Conservation (phyloP, 2,329 filamentous ascomycete species). For the Fusarium austroafricanum region DNA sequence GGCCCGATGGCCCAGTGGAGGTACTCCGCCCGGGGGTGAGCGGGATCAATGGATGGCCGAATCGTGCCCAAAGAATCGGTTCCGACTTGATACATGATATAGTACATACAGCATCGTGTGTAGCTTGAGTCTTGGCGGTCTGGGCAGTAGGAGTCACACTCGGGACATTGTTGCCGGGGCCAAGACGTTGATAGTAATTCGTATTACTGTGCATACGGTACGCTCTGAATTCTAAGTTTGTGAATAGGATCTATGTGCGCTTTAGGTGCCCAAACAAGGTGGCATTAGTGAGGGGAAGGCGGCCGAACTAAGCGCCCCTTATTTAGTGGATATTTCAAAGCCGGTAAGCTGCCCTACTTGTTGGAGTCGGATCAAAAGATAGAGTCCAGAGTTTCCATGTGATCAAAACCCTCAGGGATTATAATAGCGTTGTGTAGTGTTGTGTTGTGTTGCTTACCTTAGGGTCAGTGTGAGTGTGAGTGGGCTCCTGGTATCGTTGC, state of each 20-base stretch:
- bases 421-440: slow-evolving; percentile 13
- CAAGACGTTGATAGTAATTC: slow-evolving; percentile 20
- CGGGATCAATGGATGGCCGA: slow-evolving; percentile 13
- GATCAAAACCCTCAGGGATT: slow-evolving; percentile 34
- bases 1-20: not conserved
- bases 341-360: slow-evolving; percentile 36
- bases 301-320: slow-evolving; percentile 35
- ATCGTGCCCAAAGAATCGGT: slow-evolving; percentile 28
- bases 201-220: not conserved
- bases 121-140: slow-evolving; percentile 14
- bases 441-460: slow-evolving; percentile 10
- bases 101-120: not conserved
- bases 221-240: slow-evolving; percentile 4
- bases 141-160: slow-evolving; percentile 32
- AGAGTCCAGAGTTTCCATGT: slow-evolving; percentile 40
- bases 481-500: slow-evolving; percentile 26
- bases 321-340: slow-evolving; percentile 38
- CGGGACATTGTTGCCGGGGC: slow-evolving; percentile 35
- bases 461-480: slow-evolving; percentile 25
- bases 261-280: slow-evolving; percentile 43
- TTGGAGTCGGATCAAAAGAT: slow-evolving; percentile 18
- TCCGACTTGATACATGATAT: not conserved
- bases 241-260: slow-evolving; percentile 18
- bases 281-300: slow-evolving; percentile 45
- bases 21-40: slow-evolving; percentile 17